Conservation (phyloP, 2,329 filamentous ascomycete genomes). For the Alternaria ethzedia region DNA sequence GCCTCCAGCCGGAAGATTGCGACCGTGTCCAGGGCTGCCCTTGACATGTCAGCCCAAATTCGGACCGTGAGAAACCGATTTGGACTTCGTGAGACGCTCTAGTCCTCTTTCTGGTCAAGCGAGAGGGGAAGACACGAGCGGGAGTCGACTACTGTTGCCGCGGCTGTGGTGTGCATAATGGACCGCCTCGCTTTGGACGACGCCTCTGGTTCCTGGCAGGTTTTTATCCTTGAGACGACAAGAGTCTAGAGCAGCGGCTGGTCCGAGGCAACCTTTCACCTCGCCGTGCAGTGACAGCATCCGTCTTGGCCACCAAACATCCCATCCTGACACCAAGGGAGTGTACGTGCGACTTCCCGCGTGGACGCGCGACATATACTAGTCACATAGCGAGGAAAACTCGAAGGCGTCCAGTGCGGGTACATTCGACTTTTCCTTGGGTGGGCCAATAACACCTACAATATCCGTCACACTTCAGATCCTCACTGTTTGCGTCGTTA, state of each 20-base stretch:
- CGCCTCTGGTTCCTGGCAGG: constrained; percentile 3
- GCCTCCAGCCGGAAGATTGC: background rate
- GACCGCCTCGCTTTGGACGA: background rate
- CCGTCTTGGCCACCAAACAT: constrained; percentile 3
- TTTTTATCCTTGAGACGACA: constrained; percentile 4
- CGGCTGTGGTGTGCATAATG: constrained; percentile 1
- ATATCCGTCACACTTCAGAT: background rate
- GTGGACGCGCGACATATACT: constrained; percentile 1
- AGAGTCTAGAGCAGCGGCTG: constrained; percentile 8
- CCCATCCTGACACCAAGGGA: background rate
- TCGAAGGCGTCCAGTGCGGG: background rate
- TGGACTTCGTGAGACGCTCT: constrained; percentile 5
- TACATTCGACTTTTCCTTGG: background rate
- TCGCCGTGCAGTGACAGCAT: constrained; percentile 6
- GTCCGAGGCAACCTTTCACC: background rate
- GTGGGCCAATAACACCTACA: background rate
- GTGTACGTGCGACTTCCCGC: background rate
- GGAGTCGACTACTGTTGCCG: background rate
- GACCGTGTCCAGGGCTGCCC: constrained; percentile 1
- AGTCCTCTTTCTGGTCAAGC: constrained; percentile 7
- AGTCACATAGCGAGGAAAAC: background rate
- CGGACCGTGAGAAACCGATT: constrained; percentile 5
- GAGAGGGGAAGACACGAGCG: background rate
- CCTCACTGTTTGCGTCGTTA: background rate
- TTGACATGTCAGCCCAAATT: constrained; percentile 10